Evolutionary conservation across 2,329 filamentous ascomycete species (phyloP).

Genomic region (Seiridium cupressi): DNA sequence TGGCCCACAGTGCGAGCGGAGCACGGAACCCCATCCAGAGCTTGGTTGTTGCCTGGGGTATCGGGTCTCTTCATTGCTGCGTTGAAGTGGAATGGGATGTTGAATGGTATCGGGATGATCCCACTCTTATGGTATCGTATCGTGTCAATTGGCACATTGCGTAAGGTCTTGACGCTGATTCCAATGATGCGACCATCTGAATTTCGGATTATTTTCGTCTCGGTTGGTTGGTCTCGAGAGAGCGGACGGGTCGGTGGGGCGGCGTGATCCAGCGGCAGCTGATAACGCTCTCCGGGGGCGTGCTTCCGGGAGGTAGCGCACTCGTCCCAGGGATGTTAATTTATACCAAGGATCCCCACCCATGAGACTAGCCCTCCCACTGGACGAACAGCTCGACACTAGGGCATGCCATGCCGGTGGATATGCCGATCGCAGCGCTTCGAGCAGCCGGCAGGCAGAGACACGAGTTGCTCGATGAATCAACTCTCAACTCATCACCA

Average conservation of each 20-base stretch:
- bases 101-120: not conserved
- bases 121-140: not conserved
- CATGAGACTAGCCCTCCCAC: not conserved
- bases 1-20: not conserved
- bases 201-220: not conserved
- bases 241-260: too few species aligned
- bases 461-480: not conserved
- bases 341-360: not conserved
- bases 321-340: not conserved
- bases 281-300: not conserved
- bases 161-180: not conserved
- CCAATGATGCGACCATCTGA: not conserved
- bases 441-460: not conserved
- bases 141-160: not conserved
- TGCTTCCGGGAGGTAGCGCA: not conserved
- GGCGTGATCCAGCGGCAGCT: too few species aligned
- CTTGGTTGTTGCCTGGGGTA: too few species aligned
- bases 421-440: slow-evolving; percentile 1
- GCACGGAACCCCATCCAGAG: not conserved
- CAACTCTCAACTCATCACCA: not conserved
- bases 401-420: not conserved
- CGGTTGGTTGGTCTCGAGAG: too few species aligned
- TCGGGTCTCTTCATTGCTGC: too few species aligned
- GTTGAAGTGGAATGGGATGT: too few species aligned
- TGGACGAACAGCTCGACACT: not conserved